A percentile compares a stretch with the other conserved stretches of the same genome.
Evolutionary conservation across 1,284 basidiomycete species (phyloP).

Genomic region (Sanghuangporus weigelae): DNA sequence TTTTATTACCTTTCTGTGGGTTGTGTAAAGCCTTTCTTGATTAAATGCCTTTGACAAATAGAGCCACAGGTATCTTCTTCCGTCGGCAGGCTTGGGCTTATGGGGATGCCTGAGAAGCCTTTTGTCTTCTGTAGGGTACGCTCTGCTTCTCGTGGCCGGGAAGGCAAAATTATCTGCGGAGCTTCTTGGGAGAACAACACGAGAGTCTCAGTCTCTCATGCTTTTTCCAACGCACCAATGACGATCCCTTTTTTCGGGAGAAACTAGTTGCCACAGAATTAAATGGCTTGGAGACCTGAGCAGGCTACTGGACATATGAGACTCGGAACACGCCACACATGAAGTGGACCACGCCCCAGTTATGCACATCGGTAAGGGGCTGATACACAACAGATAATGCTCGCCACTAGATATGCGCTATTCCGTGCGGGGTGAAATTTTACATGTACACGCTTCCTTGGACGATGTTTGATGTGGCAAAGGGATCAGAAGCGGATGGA

Average conservation of each 20-base stretch:
- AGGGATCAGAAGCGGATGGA: not conserved
- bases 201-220: not conserved
- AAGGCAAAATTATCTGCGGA: not conserved
- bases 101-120: not conserved
- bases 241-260: conserved; percentile 1
- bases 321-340: not conserved
- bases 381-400: not conserved
- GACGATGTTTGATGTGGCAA: not conserved
- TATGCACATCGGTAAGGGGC: not conserved
- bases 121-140: not conserved
- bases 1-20: not conserved
- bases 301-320: not conserved
- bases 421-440: not conserved
- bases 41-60: not conserved
- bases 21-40: not conserved
- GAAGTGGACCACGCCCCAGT: not conserved
- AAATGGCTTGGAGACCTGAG: not conserved
- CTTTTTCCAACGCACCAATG: not conserved
- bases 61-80: not conserved
- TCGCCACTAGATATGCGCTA: not conserved
- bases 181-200: not conserved
- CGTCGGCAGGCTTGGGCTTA: not conserved
- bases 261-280: conserved; percentile 9
- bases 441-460: not conserved
- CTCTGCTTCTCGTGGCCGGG: not conserved